Base-by-base conservation (phyloP, 2,329 filamentous ascomycete genomes). In the Trichoderma atroviride region DNA sequence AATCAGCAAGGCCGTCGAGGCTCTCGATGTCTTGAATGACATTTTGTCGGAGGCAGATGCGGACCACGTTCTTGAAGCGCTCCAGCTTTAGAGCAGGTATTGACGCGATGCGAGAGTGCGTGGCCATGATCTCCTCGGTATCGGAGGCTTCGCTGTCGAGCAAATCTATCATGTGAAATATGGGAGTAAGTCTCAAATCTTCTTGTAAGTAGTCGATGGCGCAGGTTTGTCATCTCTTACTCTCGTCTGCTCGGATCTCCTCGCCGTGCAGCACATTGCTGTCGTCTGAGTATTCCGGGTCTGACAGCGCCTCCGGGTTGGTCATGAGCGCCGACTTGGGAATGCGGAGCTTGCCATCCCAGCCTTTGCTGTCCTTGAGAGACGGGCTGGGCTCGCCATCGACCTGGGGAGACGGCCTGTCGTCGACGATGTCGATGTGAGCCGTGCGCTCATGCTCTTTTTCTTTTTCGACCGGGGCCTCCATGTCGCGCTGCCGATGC, bases 11-110 rank as follows among this genome's bases (percentile, higher is more conserved):
- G 43, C 81, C 80, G 4, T 86, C 83, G 5, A 97, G 89, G 10
- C 95, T 89, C 35, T 93, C 89, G 78, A 98, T 92, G 60, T 89
- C 84, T 72, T 92, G 86, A 78, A 99, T 96, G 74, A 88, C 87
- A 79, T 99, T 99, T 79, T 99, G 95, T 60, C 96, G 93, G 24
- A 99, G 89, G 78, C 95, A 97, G 74, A 99, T 83, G 75, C 92
- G 90, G 76, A 86, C 84, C 31, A 94, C 86, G 67, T 92, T 88
- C 70, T 85, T 86, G 82, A 99, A 98, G 70, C 96, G 89, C 71
- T 94, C 92, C 59, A 99, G 87, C n/a, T 84, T 88, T 27, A 99
- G 87, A 19, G 90, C 89, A 7, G 90, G 82, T 74, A 98, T 91
- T 37, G 92, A 94, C 27, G 86, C 82, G 76, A 99, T 87, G 73